Base-by-base conservation (phyloP, 345 rosid species). In the Microthlaspi erraticum region DNA sequence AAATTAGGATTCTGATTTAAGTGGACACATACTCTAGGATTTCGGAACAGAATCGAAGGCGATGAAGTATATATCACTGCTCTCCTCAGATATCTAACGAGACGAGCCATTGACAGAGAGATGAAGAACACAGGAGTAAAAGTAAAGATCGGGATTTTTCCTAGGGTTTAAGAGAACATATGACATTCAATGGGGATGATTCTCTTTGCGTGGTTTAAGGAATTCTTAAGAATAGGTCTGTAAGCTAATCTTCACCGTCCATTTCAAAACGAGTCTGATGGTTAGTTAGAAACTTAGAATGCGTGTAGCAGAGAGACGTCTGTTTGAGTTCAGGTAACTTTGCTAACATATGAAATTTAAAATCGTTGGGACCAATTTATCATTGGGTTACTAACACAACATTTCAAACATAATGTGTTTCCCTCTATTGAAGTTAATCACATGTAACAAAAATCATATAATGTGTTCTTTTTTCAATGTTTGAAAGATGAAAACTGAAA, bases 381-480 rank as follows among this genome's bases (percentile, higher is more conserved):
- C 18, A 44, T 14, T 54, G n/a, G 50, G 10, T 43, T 33, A 51
- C 45, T 32, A 26, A 61, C 3, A 3, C 4, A 38, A 38, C 31
- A 13, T 38, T 67, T 53, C 59, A 37, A 75, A 60, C 78, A 61
- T 16, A 29, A 55, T 53, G 68, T 71, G 68, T 64, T 64, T 64
- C 77, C 63, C 72, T 77, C 66, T 71, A 66, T 71, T 31, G 63
- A 70, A 66, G 76, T 77, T 64, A 60, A 75, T 75, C 64, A 75
- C 78, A 75, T 60, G 78, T 75, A 68, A 75, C 70, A 75, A 68
- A 18, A 75, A 75, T 75, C 78, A 68, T 75, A 75, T 75, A 61
- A 58, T 53, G 70, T 44, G 62, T 39, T 29, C 23, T 8, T 29
- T 29, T 48, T 18, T 13, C 7, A 41, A 51, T 75, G 71, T 52